These are phyloP conservation scores for Austroboletus eburneus DNA, from an alignment of 768 basidiomycete species.

Conservation along the genomic window DNA sequence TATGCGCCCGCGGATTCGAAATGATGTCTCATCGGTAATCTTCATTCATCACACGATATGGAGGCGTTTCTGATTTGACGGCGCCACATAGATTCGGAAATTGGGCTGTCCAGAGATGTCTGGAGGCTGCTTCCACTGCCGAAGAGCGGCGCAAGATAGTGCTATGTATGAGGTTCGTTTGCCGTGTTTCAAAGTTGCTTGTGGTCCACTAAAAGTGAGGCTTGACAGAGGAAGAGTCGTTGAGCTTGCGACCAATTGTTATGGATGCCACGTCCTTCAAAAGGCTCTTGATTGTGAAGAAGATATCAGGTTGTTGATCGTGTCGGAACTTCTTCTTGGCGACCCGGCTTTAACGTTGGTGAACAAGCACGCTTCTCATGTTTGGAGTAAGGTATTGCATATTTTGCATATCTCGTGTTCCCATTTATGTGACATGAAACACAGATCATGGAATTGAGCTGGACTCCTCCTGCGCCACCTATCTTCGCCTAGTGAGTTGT, in stretches of 20 bases:
- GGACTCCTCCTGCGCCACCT: conserved; percentile 83
- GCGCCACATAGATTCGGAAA: conserved; percentile 68
- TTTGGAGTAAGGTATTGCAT: conserved; percentile 81
- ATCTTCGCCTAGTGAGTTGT: conserved; percentile 76
- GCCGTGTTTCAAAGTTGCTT: conserved; percentile 2
- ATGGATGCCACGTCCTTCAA: conserved; percentile 85
- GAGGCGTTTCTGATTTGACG: conserved; percentile 4
- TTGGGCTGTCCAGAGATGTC: conserved; percentile 86
- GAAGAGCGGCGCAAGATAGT: conserved; percentile 82
- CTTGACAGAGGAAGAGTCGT: conserved; percentile 70
- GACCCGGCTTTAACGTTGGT: conserved; percentile 84
- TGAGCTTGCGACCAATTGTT: conserved; percentile 84
- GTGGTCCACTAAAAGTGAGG: conserved; percentile 4
- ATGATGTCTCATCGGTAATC: conserved; percentile 86
- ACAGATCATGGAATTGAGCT: conserved; percentile 86
- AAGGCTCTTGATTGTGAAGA: conserved; percentile 91
- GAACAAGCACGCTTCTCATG: conserved; percentile 88
- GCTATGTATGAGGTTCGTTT: conserved; percentile 71
- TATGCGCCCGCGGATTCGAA: conserved; percentile 78
- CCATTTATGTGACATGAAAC: conserved; percentile 5
- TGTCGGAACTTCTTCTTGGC: conserved; percentile 77
- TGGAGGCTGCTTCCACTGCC: conserved; percentile 70
- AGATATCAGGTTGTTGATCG: conserved; percentile 76
- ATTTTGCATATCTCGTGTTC: too few species aligned
- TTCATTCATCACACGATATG: conserved; percentile 1